Evolutionary conservation across 352 stramenopile genomes (phyloP), one percentile per base, ranked within the genome.

Genomic region (Phytophthora megakarya): DNA sequence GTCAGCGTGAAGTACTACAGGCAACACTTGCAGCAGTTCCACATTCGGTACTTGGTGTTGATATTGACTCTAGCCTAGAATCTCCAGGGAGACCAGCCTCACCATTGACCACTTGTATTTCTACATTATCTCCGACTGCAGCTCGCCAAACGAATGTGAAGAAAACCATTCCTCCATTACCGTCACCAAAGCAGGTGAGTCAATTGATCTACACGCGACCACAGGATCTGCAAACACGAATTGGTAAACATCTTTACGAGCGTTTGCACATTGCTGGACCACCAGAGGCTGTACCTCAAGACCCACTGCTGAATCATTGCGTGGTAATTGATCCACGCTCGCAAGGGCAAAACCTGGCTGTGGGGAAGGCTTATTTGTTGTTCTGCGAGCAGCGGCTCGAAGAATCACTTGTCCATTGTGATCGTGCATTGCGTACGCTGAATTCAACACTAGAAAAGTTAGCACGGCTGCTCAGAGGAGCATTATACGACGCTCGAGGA

Each of bases 261-360:
- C 55, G 50, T 7, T 65, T 80, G 50, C 68, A 88, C 46, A 67
- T 79, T 39, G 40, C 65, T 8, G 64, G 66, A 25, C 75, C 70
- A 55, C 54, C 81, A 16, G 72, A 76, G 21, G 73, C 75, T 11
- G 42, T 86, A 0, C 81, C 81, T 12, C 78, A 89, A 47, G 84
- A 92, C 26, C 84, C 81, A 8, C 42, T 92, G 16, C 39, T 92
- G 15, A 75, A 88, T 33, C 81, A 87, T 18, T 92, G 81, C 40
- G 51, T 92, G 4, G 81, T 73, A 3, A 79, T 92, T 26, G 76
- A 90, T 38, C 84, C 78, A 19, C 72, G 73, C 12, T 50, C 78
- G 13, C 73, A 72, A 45, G 72, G 67, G 18, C 70, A 59, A 43
- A 65, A 82, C 40, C 57, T 86, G 25, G 50, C 83, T 23, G 70